Base-by-base conservation (phyloP, 257 asterid genomes). In the Solanum paucissectum region DNA sequence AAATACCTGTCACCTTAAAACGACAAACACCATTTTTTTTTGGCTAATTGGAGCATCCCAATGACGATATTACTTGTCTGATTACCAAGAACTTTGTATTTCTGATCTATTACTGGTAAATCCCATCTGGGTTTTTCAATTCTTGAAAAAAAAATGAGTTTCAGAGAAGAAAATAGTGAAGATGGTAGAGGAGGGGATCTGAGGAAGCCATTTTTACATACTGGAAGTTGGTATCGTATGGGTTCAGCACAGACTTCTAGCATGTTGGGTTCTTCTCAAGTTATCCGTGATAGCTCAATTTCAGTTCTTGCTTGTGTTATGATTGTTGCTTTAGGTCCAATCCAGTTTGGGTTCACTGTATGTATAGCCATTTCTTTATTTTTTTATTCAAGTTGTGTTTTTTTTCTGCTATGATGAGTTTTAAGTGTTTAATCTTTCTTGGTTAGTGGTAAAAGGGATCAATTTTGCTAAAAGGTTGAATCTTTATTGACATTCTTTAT, bases 181-280 rank as follows among this genome's bases (percentile, higher is more conserved):
- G 98, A 95, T 84, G 97, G 95, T 36, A 90, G 69, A 82, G 69
- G 86, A 86, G 94, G 92, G 69, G 95, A 94, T 92, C 93, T 94
- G 88, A 88, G 94, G 96, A 95, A 96, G 91, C 99, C 99, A 62
- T 95, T 96, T 90, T 89, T 96, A 86, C 98, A 96, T 38, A 96
- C 98, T 2, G 99, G 98, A 88, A 96, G 99, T 89, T 96, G 98
- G 99, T 96, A 96, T 52, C 90, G 98, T 16, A 95, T 96, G 99
- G 94, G 99, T 6, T 96, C 99, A 44, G 90, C 94, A 86, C 98
- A 95, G 46, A 82, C 86, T 18, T 96, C 99, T 0, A 95, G 99
- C 86, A 86, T 92, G 94, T 91, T 93, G 97, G 93, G 97, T 18
- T 95, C 98, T 32, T 83, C 99, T 87, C 98, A 94, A 91, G 95